Conservation (phyloP, 257 asterid species). For the Gardenia jasminoides region DNA sequence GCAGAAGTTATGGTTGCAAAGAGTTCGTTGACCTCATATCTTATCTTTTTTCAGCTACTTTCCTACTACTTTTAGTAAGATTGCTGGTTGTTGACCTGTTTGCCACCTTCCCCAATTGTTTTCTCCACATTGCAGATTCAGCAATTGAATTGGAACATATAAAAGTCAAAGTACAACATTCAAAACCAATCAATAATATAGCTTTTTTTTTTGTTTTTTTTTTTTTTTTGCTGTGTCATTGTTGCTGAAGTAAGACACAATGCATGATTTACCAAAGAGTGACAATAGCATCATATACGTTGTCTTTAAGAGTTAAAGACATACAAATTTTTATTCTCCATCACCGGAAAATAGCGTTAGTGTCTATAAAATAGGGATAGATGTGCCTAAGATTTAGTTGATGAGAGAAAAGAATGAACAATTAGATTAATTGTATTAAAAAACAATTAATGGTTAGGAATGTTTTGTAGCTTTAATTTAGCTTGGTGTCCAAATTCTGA, state of each 20-base stretch:
- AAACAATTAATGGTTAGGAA: too few relatives aligned
- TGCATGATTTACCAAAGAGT: not conserved
- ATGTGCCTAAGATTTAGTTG: too few relatives aligned
- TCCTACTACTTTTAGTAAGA: not conserved
- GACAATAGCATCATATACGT: too few relatives aligned
- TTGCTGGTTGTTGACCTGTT: slow-evolving; percentile 6
- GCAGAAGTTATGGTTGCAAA: not conserved
- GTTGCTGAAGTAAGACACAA: not conserved
- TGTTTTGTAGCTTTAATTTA: too few relatives aligned
- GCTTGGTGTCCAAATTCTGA: too few relatives aligned
- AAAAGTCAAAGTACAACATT: not conserved
- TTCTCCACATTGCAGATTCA: not conserved
- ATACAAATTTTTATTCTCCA: too few relatives aligned
- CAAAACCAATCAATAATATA: not conserved
- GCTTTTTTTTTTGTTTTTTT: too few relatives aligned
- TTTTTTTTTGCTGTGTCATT: not conserved
- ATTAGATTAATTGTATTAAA: too few relatives aligned
- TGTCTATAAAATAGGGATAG: too few relatives aligned
- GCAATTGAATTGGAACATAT: not conserved
- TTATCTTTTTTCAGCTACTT: not conserved
- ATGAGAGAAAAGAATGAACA: too few relatives aligned
- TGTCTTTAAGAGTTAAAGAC: too few relatives aligned
- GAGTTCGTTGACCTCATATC: not conserved
- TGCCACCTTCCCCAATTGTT: not conserved
- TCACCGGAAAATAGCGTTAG: too few relatives aligned